Percentiles rank a stretch among this genome's conserved stretches.
Evolutionary conservation across 441 rosid species (phyloP).

Genomic region (Corymbia citriodora): DNA sequence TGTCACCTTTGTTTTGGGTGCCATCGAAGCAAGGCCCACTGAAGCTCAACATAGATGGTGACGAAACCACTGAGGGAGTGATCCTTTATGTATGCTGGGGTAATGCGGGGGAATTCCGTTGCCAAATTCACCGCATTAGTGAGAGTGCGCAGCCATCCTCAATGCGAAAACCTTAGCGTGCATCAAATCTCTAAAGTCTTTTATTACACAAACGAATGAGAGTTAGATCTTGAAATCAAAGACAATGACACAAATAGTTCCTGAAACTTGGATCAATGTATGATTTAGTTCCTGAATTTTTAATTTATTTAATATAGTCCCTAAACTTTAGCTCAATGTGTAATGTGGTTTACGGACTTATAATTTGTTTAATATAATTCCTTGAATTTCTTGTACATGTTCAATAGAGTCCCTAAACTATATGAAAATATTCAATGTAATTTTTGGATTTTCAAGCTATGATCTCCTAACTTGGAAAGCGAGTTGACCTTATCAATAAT

Average conservation of each 20-base stretch:
- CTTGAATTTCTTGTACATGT: too few species aligned
- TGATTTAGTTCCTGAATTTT: too few species aligned
- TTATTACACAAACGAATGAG: not conserved
- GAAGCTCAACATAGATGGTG: not conserved
- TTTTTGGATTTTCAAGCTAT: not conserved
- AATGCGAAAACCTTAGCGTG: not conserved
- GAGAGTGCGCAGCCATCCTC: too few species aligned
- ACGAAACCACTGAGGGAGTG: not conserved
- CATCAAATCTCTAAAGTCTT: not conserved
- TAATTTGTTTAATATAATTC: too few species aligned
- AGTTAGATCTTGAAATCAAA: not conserved
- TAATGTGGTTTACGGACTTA: too few species aligned
- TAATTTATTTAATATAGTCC: too few species aligned
- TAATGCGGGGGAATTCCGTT: not conserved
- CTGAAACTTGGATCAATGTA: too few species aligned
- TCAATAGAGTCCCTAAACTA: too few species aligned
- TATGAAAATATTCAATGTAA: too few species aligned
- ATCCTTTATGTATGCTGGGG: not conserved
- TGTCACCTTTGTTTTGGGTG: not conserved
- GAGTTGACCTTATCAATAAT: not conserved
- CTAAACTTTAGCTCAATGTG: too few species aligned
- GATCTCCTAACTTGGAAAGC: not conserved
- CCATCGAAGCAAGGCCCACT: not conserved
- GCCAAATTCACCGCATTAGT: not conserved
- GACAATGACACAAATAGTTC: too few species aligned